phyloP scores from a whole-genome alignment of 2,329 filamentous ascomycete species.

The Trichoderma sp. region DNA sequence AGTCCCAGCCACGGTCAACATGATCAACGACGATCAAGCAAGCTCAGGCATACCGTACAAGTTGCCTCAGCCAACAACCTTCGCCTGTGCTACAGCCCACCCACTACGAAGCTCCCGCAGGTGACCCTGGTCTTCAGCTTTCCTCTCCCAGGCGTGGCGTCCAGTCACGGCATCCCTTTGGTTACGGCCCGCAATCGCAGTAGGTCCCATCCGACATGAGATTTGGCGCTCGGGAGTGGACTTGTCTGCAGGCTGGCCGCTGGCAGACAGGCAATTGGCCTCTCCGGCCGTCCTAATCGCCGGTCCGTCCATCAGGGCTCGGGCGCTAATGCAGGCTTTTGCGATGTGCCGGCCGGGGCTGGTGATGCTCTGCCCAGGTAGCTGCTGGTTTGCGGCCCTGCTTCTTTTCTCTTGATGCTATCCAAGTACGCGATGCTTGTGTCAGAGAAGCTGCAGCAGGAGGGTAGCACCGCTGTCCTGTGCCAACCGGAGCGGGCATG shows the following conservation, averaged over 20 bases:
- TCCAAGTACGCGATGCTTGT: too few species aligned
- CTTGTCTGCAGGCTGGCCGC: slow-evolving; percentile 19
- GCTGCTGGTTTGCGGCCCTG: not conserved
- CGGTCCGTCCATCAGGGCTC: slow-evolving; percentile 13
- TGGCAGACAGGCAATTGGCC: slow-evolving; percentile 18
- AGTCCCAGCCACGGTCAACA: too few species aligned
- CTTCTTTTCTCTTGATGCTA: too few species aligned
- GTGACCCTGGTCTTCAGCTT: slow-evolving; percentile 25
- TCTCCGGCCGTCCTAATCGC: slow-evolving; percentile 21
- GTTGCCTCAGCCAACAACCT: too few species aligned
- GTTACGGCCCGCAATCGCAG: not conserved
- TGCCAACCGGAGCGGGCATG: too few species aligned
- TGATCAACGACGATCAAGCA: too few species aligned
- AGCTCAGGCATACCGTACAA: too few species aligned
- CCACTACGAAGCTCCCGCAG: not conserved
- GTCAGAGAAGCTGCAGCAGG: too few species aligned
- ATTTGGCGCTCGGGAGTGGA: slow-evolving; percentile 14
- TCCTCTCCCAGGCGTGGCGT: slow-evolving; percentile 23
- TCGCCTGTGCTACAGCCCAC: not conserved
- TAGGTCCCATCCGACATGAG: slow-evolving; percentile 13
- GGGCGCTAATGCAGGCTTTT: slow-evolving; percentile 31
- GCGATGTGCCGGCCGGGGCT: slow-evolving; percentile 25
- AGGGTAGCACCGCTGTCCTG: too few species aligned
- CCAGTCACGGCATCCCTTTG: slow-evolving; percentile 5
- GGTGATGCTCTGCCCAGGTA: slow-evolving; percentile 3